A percentile compares a stretch with the other conserved stretches of the same genome.
These are phyloP conservation scores for Hirschfeldia incana DNA, from an alignment of 345 rosid species.

Conservation along the genomic window DNA sequence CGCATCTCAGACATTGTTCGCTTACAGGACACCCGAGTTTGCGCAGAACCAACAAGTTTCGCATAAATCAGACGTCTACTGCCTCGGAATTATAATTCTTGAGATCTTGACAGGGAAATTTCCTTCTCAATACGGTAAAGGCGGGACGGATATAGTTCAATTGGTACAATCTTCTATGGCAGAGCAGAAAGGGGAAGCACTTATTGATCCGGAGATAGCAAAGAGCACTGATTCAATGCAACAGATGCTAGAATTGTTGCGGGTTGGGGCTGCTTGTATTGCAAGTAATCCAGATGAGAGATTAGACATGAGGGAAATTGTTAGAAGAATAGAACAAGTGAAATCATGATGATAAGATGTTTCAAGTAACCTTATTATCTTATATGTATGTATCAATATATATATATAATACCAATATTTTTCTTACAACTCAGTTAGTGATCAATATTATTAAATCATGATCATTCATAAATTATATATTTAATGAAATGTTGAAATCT, in stretches of 20 bases:
- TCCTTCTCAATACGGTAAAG: conserved; percentile 68
- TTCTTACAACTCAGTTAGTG: no score
- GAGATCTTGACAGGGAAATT: conserved; percentile 79
- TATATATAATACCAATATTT: no score
- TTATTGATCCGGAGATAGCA: conserved; percentile 68
- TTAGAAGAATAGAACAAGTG: conserved; percentile 58
- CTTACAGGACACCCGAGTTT: conserved; percentile 66
- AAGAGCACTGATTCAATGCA: conserved; percentile 32
- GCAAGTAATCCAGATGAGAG: conserved; percentile 53
- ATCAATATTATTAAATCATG: no score
- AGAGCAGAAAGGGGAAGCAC: conserved; percentile 45
- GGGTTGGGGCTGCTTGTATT: conserved; percentile 62
- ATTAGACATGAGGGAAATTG: conserved; percentile 54
- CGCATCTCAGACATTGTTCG: conserved; percentile 52
- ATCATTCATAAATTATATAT: no score
- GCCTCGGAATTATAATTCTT: conserved; percentile 70
- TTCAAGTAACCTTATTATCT: no score
- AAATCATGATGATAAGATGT: not conserved
- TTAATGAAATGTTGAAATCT: no score
- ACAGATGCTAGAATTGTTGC: conserved; percentile 53
- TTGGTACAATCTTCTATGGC: conserved; percentile 53
- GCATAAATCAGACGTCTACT: conserved; percentile 72
- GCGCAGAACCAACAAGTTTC: conserved; percentile 46
- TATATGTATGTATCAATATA: no score
- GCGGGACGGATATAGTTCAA: conserved; percentile 62